A percentile compares a stretch with the other conserved stretches of the same genome.
These are phyloP conservation scores for Juglanconis oblonga DNA, from an alignment of 2,329 filamentous ascomycete genomes.

Conservation along the genomic window DNA sequence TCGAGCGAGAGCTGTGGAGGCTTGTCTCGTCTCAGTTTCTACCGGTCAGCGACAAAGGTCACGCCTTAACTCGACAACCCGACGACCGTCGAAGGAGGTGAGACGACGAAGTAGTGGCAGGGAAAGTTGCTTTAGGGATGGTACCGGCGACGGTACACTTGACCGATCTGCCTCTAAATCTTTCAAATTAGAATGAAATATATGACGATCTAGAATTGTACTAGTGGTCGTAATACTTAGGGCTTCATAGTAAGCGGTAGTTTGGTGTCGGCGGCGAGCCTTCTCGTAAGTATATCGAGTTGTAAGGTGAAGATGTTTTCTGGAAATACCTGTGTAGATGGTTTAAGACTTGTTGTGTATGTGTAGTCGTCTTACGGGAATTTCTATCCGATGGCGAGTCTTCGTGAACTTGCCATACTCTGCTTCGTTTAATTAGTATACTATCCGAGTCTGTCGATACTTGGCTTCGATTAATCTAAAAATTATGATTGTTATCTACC, in stretches of 20 bases:
- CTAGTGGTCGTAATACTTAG: neutral
- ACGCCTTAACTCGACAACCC: slow-evolving; percentile 5
- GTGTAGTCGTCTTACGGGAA: neutral
- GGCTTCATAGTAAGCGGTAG: neutral
- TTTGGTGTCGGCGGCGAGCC: neutral
- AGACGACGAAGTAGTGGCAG: neutral
- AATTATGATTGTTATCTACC: neutral
- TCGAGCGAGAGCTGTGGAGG: slow-evolving; percentile 17
- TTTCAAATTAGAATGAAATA: neutral
- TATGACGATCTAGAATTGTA: slow-evolving; percentile 6
- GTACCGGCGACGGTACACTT: neutral
- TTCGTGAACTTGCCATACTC: no score
- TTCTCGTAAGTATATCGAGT: neutral
- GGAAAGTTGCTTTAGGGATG: neutral
- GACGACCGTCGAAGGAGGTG: neutral
- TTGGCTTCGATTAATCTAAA: neutral
- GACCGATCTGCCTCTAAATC: neutral
- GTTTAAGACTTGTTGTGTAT: neutral
- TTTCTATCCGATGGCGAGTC: no score
- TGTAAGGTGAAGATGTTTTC: slow-evolving; percentile 3
- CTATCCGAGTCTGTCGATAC: no score
- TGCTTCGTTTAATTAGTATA: no score
- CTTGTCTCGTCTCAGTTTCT: slow-evolving; percentile 14
- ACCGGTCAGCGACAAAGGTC: slow-evolving; percentile 15
- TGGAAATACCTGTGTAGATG: neutral